phyloP scores from a whole-genome alignment of 768 basidiomycete genomes.

The Leccinum aurantiacum region DNA sequence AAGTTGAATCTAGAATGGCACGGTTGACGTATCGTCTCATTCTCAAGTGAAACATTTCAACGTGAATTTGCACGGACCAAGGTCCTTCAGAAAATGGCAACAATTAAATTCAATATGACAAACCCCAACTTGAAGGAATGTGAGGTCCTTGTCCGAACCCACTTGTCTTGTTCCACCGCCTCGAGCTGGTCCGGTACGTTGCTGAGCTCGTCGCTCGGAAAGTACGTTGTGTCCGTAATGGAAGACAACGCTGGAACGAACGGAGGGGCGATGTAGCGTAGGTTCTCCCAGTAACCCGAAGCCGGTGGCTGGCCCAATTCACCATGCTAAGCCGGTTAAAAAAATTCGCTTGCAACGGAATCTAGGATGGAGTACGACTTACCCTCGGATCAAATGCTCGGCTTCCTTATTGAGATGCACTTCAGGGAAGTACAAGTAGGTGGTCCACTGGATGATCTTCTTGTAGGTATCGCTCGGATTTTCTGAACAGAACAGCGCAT shows the following conservation, averaged over 20 bases:
- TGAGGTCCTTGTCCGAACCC: slow-evolving; percentile 65
- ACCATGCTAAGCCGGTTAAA: slow-evolving; percentile 61
- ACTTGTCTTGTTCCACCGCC: slow-evolving; percentile 50
- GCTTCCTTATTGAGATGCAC: slow-evolving; percentile 91
- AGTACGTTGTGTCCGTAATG: slow-evolving; percentile 93
- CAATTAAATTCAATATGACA: slow-evolving; percentile 18
- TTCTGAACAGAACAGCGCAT: slow-evolving; percentile 96
- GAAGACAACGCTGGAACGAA: slow-evolving; percentile 93
- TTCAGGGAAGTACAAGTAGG: slow-evolving; percentile 91
- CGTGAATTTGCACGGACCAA: slow-evolving; percentile 57
- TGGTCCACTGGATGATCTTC: slow-evolving; percentile 96
- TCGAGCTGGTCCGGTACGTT: slow-evolving; percentile 63
- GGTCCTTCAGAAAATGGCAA: slow-evolving; percentile 1
- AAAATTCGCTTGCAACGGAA: slow-evolving; percentile 5
- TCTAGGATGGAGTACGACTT: slow-evolving; percentile 23
- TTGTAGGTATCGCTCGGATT: slow-evolving; percentile 93
- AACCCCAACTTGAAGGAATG: slow-evolving; percentile 54
- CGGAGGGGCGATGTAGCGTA: slow-evolving; percentile 93
- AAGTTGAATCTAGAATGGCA: slow-evolving; percentile 3
- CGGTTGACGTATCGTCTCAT: not conserved
- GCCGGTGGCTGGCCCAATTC: slow-evolving; percentile 73
- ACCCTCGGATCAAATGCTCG: slow-evolving; percentile 87
- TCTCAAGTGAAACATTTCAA: slow-evolving; percentile 68
- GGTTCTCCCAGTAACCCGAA: slow-evolving; percentile 90
- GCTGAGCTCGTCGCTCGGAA: slow-evolving; percentile 91